phyloP scores from a whole-genome alignment of 495 filamentous ascomycete species.

The Collariella sp. region DNA sequence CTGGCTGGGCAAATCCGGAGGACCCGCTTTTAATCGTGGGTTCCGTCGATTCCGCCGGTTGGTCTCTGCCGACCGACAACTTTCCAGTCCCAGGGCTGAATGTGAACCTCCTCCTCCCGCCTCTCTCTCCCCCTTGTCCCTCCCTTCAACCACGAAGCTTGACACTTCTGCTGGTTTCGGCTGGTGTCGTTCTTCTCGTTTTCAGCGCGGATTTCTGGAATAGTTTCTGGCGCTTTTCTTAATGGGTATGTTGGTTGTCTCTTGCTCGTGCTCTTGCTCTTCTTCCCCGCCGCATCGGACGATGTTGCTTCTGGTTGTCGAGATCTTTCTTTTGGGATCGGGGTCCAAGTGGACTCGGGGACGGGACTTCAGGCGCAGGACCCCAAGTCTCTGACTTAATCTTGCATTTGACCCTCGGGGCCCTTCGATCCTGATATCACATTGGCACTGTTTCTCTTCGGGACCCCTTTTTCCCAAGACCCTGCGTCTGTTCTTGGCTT shows the following conservation, averaged over 20 bases:
- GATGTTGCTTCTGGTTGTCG: not conserved
- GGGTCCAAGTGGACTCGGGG: not conserved
- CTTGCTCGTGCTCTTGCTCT: not conserved
- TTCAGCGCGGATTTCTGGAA: slow-evolving; percentile 16
- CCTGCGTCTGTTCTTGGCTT: not conserved
- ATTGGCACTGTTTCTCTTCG: not conserved
- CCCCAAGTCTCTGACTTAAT: not conserved
- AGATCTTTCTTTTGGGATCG: not conserved
- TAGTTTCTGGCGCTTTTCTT: slow-evolving; percentile 14
- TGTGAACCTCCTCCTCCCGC: too few relatives aligned
- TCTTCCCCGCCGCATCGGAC: slow-evolving; percentile 2
- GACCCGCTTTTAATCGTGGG: too few relatives aligned
- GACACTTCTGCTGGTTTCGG: slow-evolving; percentile 20
- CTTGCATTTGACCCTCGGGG: not conserved
- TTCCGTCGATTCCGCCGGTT: not conserved
- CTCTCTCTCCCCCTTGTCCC: not conserved
- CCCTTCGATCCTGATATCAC: too few relatives aligned
- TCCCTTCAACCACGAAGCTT: slow-evolving; percentile 3
- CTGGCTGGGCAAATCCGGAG: too few relatives aligned
- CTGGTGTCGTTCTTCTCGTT: slow-evolving; percentile 2
- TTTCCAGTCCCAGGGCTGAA: not conserved
- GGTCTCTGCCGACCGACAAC: not conserved
- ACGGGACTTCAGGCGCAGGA: not conserved
- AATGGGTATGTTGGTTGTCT: slow-evolving; percentile 17
- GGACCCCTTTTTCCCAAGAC: not conserved